phyloP scores from a whole-genome alignment of 2,329 filamentous ascomycete species.

The Bisporella sp. region DNA sequence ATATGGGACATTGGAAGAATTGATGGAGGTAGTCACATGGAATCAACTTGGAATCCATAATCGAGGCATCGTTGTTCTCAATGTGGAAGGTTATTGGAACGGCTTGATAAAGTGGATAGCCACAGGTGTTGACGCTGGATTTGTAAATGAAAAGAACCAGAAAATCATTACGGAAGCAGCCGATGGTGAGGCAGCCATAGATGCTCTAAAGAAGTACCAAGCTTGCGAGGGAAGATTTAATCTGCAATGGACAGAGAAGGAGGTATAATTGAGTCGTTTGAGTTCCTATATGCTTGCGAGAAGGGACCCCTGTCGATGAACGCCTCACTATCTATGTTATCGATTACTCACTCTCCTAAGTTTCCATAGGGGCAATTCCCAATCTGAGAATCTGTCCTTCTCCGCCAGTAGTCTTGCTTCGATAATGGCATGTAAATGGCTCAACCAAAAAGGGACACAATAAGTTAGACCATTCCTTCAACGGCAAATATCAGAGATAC shows the following conservation, averaged over 20 bases:
- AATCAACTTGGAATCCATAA: conserved; percentile 93
- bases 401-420: too few species aligned
- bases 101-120: conserved; percentile 77
- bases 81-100: conserved; percentile 89
- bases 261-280: too few species aligned
- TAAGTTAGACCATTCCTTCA: too few species aligned
- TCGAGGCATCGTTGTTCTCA: conserved; percentile 71
- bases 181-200: conserved; percentile 65
- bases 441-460: too few species aligned
- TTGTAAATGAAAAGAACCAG: conserved; percentile 64
- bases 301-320: too few species aligned
- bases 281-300: too few species aligned
- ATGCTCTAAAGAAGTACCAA: conserved; percentile 65
- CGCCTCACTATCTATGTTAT: too few species aligned
- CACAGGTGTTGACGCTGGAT: conserved; percentile 67
- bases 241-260: conserved; percentile 84
- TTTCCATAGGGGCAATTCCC: too few species aligned
- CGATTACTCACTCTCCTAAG: too few species aligned
- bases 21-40: conserved; percentile 89
- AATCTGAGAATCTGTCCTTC: too few species aligned
- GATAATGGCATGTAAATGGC: too few species aligned
- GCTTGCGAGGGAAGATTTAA: conserved; percentile 69
- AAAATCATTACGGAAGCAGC: conserved; percentile 73
- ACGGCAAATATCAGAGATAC: too few species aligned
- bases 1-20: conserved; percentile 92